Base-by-base conservation (phyloP, 208 protist species). In the Herpetomonas samuelpessoai region DNA sequence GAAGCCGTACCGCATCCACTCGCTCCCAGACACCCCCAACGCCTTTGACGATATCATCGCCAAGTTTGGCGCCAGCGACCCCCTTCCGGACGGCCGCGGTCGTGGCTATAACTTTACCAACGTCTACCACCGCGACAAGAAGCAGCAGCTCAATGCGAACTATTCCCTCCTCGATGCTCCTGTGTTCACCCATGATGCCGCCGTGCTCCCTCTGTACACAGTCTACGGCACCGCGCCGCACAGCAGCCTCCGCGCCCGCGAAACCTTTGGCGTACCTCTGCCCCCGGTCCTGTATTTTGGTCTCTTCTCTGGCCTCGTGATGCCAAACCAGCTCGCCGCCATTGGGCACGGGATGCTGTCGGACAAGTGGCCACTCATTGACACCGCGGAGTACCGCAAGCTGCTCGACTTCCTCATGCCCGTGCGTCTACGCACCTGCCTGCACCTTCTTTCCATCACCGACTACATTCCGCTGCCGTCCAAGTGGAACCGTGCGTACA, bases 331-430 rank as follows among this genome's bases (percentile, higher is more conserved):
- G 22, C 80, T 90, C 30, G 61, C 79, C 21, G 77, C 75, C 16
- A 50, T 90, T 41, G 78, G 68, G 24, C 82, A 92, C 47, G 67
- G 72, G 41, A 46, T 60, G 27, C 53, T 95, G 0, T 73, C 78
- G 28, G 85, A 95, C 71, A 76, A 88, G 59, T 92, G 86, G 86
- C 89, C 89, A 28, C 75, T 95, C 53, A 74, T 92, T 48, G 89
- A 95, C 65, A 86, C 83, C 30, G 59, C 73, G 1, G 64, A 73
- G 58, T 92, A 81, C 66, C 85, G 89, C 64, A 67, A 67, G 47
- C 66, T 80, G 28, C 74, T 83, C n/a, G 76, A 92, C 70, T 76
- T 57, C 26, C 73, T 92, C 28, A 62, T 95, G 51, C 81, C 85
- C 22, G 79, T 95, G 24, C 83, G 86, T 9, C 79, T 88, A 41